Evolutionary conservation across 768 basidiomycete species (phyloP).

Genomic region (Leccinum pellstonianum): DNA sequence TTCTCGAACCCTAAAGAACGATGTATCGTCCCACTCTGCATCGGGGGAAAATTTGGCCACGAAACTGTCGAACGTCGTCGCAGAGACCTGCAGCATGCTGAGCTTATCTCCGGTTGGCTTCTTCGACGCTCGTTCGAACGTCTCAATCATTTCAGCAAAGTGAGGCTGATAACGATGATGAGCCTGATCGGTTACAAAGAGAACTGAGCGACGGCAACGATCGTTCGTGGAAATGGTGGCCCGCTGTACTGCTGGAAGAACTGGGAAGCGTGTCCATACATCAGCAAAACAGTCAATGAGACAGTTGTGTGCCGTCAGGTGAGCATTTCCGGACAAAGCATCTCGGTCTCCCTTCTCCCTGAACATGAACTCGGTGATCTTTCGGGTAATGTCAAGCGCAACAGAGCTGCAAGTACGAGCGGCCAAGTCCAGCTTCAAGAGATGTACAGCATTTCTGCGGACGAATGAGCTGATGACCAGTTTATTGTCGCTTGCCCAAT

Average conservation of each 20-base stretch:
- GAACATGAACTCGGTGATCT: constrained; percentile 58
- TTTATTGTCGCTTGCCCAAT: constrained; percentile 22
- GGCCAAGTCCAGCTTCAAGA: constrained; percentile 41
- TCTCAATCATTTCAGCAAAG: constrained; percentile 43
- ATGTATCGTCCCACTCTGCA: constrained; percentile 27
- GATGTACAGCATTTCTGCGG: constrained; percentile 40
- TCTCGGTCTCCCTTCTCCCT: constrained; percentile 38
- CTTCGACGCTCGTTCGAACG: constrained; percentile 48
- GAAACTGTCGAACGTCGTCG: constrained; percentile 30
- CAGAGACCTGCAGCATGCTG: constrained; percentile 34
- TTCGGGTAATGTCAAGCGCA: constrained; percentile 52
- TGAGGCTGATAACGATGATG: constrained; percentile 38
- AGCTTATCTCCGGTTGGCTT: constrained; percentile 51
- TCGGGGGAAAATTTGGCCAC: constrained; percentile 2
- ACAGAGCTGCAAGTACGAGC: constrained; percentile 42
- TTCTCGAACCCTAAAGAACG: constrained; percentile 48
- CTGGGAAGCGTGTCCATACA: constrained; percentile 61
- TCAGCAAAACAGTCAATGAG: constrained; percentile 54
- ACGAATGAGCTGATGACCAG: constrained; percentile 48
- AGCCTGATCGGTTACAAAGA: constrained; percentile 43
- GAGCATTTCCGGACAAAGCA: constrained; percentile 16
- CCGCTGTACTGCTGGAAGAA: constrained; percentile 49
- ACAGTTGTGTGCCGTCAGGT: constrained; percentile 42
- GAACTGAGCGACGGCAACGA: constrained; percentile 35
- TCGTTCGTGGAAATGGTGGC: constrained; percentile 38